Base-by-base conservation (phyloP, 352 stramenopile species). In the Globisporangium acanthophoron region DNA sequence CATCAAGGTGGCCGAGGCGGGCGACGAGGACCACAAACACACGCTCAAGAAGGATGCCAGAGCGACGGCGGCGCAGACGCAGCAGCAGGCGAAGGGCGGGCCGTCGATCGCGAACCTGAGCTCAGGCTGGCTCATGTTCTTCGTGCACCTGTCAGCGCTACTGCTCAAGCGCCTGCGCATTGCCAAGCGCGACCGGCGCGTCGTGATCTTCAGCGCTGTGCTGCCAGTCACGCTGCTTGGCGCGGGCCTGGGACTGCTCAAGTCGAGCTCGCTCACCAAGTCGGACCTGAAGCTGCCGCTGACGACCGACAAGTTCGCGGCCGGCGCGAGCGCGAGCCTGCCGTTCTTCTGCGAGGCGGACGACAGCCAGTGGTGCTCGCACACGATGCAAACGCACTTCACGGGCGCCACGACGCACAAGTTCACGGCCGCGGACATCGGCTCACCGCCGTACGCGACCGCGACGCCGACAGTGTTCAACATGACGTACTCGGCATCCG, bases 181-280 rank as follows among this genome's bases (percentile, higher is more conserved):
- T 47, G 96, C 96, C 33, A 85, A 87, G 52, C 77, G 94, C 43
- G 94, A 98, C 67, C 92, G 92, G 18, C 93, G 95, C 59, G 85
- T 96, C 31, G 87, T 96, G 62, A 70, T 94, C 33, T 94, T 87
- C 58, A 78, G 87, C 58, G 66, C 85, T 3, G 27, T 89, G 3
- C 64, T 96, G 27, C 85, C 84, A 11, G 66, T 97, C 6, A 59
- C 91, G 35, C 82, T 94, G n/a, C 82, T 97, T 6, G 54, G 89
- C 11, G 69, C 90, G 24, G 75, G 68, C 6, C 12, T 48, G 16
- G 43, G 16, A 1, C 70, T 94, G 8, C 62, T 92, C 11, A 88
- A 96, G 65, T 74, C 76, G 15, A 75, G 72, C 27, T 73, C 78
- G 18, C 57, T 88, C 20, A 69, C 71, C 31, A 75, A 72, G 35